These are phyloP conservation scores for Carex parvula DNA, from an alignment of 176 grass and related monocot genomes.

Conservation along the genomic window DNA sequence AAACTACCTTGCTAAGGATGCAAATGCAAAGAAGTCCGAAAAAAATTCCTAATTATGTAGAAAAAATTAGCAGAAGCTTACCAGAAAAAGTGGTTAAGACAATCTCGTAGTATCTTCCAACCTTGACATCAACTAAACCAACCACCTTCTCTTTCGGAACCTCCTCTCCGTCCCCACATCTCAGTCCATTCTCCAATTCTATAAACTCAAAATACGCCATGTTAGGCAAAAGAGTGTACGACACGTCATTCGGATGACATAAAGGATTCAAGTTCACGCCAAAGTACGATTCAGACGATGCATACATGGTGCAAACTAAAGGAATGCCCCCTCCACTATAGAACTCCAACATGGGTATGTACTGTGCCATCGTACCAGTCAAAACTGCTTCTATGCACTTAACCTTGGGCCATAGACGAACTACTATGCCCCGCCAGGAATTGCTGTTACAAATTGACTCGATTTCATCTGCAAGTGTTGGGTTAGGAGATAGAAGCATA, in stretches of 20 bases:
- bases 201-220: conserved; percentile 88
- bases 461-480: conserved; percentile 48
- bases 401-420: conserved; percentile 52
- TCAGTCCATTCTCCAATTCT: conserved; percentile 50
- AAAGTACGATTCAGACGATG: conserved; percentile 65
- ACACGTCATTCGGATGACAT: conserved; percentile 47
- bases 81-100: conserved; percentile 69
- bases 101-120: conserved; percentile 72
- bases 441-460: conserved; percentile 42
- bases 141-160: conserved; percentile 54
- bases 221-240: conserved; percentile 70
- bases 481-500: conserved; percentile 41
- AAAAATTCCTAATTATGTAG: background rate
- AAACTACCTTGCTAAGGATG: background rate
- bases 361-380: conserved; percentile 69
- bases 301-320: conserved; percentile 68
- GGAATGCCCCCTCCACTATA: conserved; percentile 52
- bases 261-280: conserved; percentile 58
- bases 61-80: conserved; percentile 20
- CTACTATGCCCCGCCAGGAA: conserved; percentile 59
- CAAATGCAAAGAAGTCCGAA: background rate
- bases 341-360: conserved; percentile 71
- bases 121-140: conserved; percentile 54
- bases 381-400: conserved; percentile 77
- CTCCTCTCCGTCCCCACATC: conserved; percentile 26